Percentiles rank a stretch among this genome's conserved stretches.
phyloP scores from a whole-genome alignment of 305 asterid species.

The Fraxinus floribunda region DNA sequence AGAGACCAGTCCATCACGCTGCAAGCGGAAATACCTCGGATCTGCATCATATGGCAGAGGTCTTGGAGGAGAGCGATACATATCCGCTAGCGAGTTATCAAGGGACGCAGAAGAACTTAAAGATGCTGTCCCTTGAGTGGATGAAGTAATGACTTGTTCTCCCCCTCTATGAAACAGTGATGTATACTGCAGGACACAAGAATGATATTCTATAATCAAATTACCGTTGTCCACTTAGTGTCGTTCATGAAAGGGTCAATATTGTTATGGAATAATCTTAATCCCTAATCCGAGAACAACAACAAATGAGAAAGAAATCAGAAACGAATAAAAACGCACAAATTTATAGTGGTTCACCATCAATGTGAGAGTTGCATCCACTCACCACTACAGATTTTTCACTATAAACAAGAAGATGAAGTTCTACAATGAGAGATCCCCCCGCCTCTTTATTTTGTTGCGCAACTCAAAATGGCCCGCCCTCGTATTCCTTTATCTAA shows the following conservation, averaged over 20 bases:
- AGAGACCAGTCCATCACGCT: conserved; percentile 71
- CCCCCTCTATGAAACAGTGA: conserved; percentile 70
- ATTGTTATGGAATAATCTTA: neutral
- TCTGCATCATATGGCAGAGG: conserved; percentile 92
- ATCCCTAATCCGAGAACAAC: neutral
- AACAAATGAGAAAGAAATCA: neutral
- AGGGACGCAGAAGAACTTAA: conserved; percentile 54
- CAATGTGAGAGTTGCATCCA: neutral
- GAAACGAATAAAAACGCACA: neutral
- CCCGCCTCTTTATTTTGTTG: neutral
- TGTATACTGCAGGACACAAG: conserved; percentile 53
- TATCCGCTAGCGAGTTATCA: conserved; percentile 74
- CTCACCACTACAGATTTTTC: neutral
- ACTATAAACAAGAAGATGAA: neutral
- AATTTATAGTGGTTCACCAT: neutral
- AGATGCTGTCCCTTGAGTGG: conserved; percentile 59
- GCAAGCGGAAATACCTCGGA: conserved; percentile 66
- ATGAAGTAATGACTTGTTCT: conserved; percentile 52
- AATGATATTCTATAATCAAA: conserved; percentile 20
- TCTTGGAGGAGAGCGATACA: conserved; percentile 86
- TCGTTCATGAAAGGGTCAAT: neutral
- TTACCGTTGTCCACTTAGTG: neutral
- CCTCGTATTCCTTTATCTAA: neutral
- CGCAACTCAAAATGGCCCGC: neutral
- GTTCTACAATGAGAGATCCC: neutral